A percentile compares a stretch with the other conserved stretches of the same genome.
phyloP scores from a whole-genome alignment of 2,329 filamentous ascomycete species.

The Penicillium expansum region DNA sequence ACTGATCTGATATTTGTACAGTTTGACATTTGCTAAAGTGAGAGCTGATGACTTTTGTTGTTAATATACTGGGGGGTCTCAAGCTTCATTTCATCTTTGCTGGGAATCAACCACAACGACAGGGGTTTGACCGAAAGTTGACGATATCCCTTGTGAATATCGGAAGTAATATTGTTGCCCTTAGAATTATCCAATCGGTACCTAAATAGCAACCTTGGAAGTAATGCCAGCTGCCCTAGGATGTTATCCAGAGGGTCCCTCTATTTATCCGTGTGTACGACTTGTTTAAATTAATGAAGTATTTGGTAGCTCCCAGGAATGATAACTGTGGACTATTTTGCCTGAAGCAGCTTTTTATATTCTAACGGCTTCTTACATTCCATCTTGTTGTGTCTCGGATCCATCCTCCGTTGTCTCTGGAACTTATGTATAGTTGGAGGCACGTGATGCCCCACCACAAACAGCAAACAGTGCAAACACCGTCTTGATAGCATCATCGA shows the following conservation, averaged over 20 bases:
- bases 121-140: not conserved
- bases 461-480: constrained; percentile 3
- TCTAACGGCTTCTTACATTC: not conserved
- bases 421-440: not conserved
- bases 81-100: not conserved
- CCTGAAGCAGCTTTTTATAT: not conserved
- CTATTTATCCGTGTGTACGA: not conserved
- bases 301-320: not conserved
- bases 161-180: not conserved
- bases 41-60: not conserved
- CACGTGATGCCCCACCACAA: not conserved
- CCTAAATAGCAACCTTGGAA: not conserved
- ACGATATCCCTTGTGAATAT: not conserved
- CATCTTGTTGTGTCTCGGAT: not conserved
- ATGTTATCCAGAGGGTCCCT: not conserved
- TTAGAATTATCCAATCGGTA: not conserved
- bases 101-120: too few species aligned
- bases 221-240: not conserved
- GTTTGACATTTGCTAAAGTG: too few species aligned
- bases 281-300: too few species aligned
- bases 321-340: fast-evolving
- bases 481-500: constrained; percentile 19
- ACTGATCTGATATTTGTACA: not conserved
- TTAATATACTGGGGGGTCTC: not conserved
- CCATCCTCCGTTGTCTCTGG: not conserved